phyloP scores from a whole-genome alignment of 1,139 yeast genomes.

The Blastobotrys arbuscula region DNA sequence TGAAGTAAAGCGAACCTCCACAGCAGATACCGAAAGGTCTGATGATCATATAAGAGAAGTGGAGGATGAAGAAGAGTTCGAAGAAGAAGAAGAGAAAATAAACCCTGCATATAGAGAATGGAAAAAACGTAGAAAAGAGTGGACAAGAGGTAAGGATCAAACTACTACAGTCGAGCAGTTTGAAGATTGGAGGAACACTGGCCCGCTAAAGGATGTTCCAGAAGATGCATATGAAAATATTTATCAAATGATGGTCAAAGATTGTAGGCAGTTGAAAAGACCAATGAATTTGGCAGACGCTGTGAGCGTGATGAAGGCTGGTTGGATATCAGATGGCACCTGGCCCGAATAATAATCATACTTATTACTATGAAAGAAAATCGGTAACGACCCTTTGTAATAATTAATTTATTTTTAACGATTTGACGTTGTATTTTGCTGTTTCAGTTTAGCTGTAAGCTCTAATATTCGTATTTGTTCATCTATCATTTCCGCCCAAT shows the following conservation, averaged over 20 bases:
- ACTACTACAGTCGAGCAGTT: constrained; percentile 14
- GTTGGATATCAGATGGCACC: constrained; percentile 49
- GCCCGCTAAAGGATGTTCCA: constrained; percentile 25
- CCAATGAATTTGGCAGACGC: constrained; percentile 50
- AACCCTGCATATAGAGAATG: constrained; percentile 31
- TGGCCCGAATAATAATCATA: constrained; percentile 29
- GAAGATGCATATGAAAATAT: constrained; percentile 35
- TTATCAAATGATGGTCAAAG: constrained; percentile 47
- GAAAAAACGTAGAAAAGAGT: constrained; percentile 27
- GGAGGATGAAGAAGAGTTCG: constrained; percentile 10
- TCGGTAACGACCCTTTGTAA: not conserved
- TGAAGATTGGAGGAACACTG: constrained; percentile 8
- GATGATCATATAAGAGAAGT: not conserved
- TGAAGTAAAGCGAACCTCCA: not conserved
- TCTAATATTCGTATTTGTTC: constrained; percentile 47
- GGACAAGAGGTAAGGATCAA: constrained; percentile 24
- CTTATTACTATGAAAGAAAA: no score
- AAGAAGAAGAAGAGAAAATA: constrained; percentile 27
- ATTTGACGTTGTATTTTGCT: constrained; percentile 1
- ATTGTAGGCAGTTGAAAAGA: constrained; percentile 46
- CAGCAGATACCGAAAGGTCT: not conserved
- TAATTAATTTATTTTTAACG: not conserved
- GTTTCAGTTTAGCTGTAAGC: constrained; percentile 21
- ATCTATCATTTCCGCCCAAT: constrained; percentile 44
- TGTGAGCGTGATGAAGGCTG: constrained; percentile 49